These are phyloP conservation scores for Nakaseomyces delphensis DNA, from an alignment of 1,139 yeast genomes.

Conservation along the genomic window DNA sequence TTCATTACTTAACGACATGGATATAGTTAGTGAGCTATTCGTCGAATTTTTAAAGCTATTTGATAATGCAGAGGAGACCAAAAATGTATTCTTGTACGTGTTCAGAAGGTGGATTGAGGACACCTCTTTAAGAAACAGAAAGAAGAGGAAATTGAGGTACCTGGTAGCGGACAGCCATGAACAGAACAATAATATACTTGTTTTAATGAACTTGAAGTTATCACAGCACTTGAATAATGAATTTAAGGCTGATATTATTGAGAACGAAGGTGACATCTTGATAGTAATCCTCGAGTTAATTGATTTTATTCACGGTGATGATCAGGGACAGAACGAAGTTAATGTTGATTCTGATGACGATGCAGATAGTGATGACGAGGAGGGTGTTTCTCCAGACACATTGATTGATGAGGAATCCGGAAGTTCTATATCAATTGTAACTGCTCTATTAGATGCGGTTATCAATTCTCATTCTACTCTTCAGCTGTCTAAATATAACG, in stretches of 20 bases:
- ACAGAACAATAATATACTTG: constrained; percentile 44
- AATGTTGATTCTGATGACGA: constrained; percentile 28
- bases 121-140: constrained; percentile 11
- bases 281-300: constrained; percentile 47
- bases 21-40: constrained; percentile 42
- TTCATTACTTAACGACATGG: constrained; percentile 41
- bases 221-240: constrained; percentile 54
- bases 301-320: constrained; percentile 20
- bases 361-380: constrained; percentile 40
- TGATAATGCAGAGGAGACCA: constrained; percentile 43
- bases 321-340: constrained; percentile 13
- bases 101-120: constrained; percentile 52
- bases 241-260: constrained; percentile 53
- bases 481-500: constrained; percentile 8
- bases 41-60: constrained; percentile 42
- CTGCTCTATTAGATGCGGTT: neutral
- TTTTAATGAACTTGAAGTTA: constrained; percentile 53
- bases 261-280: constrained; percentile 53
- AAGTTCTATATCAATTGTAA: neutral
- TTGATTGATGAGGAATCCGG: constrained; percentile 23
- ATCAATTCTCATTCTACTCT: constrained; percentile 29
- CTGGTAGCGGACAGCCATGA: constrained; percentile 18
- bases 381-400: constrained; percentile 38
- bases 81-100: constrained; percentile 42
- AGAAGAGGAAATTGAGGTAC: neutral